Evolutionary conservation across 129 eudicot species (phyloP), one percentile per base, ranked within the genome.

Genomic region (Flaveria sonorensis): DNA sequence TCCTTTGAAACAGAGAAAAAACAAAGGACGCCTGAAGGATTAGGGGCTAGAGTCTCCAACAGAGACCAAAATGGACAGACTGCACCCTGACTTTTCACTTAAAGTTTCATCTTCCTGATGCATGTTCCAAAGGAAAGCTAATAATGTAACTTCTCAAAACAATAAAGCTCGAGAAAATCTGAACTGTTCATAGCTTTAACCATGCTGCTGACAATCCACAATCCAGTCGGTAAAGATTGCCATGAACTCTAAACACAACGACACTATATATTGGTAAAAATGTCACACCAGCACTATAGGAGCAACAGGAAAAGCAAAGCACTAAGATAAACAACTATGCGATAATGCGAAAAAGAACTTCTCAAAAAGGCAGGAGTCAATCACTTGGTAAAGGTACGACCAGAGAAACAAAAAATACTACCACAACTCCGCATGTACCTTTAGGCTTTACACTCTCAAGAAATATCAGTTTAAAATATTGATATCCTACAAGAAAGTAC

Each of bases 201-300:
- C 72, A 88, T 65, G 88, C 87, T 66, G 81, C 84, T 51, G 85
- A 85, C 77, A 79, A 83, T 85, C 91, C 83, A 83, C 97, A 83
- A 72, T 87, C 84, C 87, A 64, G 81, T 82, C 83, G 77, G 87
- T 74, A 56, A 85, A 86, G 76, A 77, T 88, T 73, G 60, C 85
- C 89, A 73, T 74, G 77, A 83, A 71, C 83, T 75, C 90, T 88
- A 86, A 77, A 79, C 79, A 83, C 32, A 86, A 61, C 69, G 75
- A 84, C 74, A 82, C 73, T 73, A 74, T 63, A 82, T 71, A 77
- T 56, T 68, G 79, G 72, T 67, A 72, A 77, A 73, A 42, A 55
- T 61, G 43, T 55, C 32, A 71, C 45, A 83, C 75, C 55, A 83
- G 56, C 45, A 77, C 81, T 62, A 76, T 10, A 74, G 79, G 52